These are phyloP conservation scores for Coccinonectria pachysandricola DNA, from an alignment of 2,329 filamentous ascomycete genomes.

Conservation along the genomic window DNA sequence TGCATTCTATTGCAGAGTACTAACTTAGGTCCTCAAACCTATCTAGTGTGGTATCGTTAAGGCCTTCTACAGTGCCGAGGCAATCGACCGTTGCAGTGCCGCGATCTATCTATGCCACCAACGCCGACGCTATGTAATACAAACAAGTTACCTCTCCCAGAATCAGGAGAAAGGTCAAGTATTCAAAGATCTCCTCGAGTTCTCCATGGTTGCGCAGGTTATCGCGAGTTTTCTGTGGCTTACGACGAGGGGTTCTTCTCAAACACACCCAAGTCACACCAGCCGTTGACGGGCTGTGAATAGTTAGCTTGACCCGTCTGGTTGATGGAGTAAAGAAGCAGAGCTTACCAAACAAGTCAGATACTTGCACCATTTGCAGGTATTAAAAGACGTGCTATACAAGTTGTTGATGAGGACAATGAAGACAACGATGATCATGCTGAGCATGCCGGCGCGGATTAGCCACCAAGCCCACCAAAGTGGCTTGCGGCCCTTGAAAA, in stretches of 20 bases:
- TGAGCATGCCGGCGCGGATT: conserved; percentile 64
- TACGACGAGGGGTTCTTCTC: no score
- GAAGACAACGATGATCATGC: conserved; percentile 76
- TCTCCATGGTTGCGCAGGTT: no score
- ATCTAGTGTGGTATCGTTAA: no score
- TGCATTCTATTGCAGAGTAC: no score
- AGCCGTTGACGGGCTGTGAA: conserved; percentile 52
- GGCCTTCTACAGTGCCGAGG: no score
- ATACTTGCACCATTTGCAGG: conserved; percentile 90
- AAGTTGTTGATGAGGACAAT: conserved; percentile 85
- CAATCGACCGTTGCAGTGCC: no score
- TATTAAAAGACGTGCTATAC: conserved; percentile 59
- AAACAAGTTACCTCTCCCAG: conserved; percentile 6
- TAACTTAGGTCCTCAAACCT: no score
- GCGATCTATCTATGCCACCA: conserved; percentile 9
- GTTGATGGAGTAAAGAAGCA: no score
- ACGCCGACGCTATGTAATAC: conserved; percentile 26
- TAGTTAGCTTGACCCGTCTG: no score
- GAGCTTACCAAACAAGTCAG: conserved; percentile 82
- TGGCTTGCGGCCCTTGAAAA: conserved; percentile 86
- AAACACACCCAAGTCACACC: conserved; percentile 47
- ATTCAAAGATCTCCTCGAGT: no score
- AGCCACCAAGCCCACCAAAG: conserved; percentile 99
- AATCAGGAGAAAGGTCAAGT: no score
- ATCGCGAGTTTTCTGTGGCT: no score